Evolutionary conservation across 2,329 filamentous ascomycete species (phyloP).

Genomic region (Trichoderma sp.): DNA sequence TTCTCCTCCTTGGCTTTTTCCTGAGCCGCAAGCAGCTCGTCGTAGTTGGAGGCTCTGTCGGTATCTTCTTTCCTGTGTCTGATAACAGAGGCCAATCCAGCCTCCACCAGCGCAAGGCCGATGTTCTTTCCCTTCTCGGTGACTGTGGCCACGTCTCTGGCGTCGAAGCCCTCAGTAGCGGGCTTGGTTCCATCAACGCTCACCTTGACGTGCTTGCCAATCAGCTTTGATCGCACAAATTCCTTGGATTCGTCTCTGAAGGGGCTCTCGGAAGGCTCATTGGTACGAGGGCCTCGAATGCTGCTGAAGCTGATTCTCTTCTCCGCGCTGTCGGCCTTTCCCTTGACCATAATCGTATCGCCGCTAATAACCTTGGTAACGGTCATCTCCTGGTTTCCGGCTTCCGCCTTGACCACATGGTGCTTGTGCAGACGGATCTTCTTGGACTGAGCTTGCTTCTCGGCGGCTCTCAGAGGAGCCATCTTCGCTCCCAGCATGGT

Average conservation of each 20-base stretch:
- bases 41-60: constrained; percentile 90
- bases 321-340: constrained; percentile 75
- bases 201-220: constrained; percentile 92
- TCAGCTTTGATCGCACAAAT: constrained; percentile 87
- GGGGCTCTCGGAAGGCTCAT: constrained; percentile 80
- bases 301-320: constrained; percentile 92
- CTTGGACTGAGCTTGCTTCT: constrained; percentile 76
- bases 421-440: constrained; percentile 79
- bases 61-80: constrained; percentile 93
- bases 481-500: constrained; percentile 88
- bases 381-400: constrained; percentile 70
- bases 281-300: constrained; percentile 85
- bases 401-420: constrained; percentile 68
- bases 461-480: constrained; percentile 78
- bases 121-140: constrained; percentile 83
- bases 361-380: constrained; percentile 85
- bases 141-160: constrained; percentile 90
- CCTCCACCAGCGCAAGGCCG: constrained; percentile 80
- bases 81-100: constrained; percentile 90
- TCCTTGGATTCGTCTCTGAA: constrained; percentile 95
- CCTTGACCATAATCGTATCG: constrained; percentile 83
- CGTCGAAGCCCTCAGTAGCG: constrained; percentile 85
- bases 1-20: constrained; percentile 80
- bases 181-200: constrained; percentile 88
- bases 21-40: constrained; percentile 78